Percentiles rank a stretch among this genome's conserved stretches.
phyloP scores from a whole-genome alignment of 495 filamentous ascomycete species.

The Lasiosphaeria ovina region DNA sequence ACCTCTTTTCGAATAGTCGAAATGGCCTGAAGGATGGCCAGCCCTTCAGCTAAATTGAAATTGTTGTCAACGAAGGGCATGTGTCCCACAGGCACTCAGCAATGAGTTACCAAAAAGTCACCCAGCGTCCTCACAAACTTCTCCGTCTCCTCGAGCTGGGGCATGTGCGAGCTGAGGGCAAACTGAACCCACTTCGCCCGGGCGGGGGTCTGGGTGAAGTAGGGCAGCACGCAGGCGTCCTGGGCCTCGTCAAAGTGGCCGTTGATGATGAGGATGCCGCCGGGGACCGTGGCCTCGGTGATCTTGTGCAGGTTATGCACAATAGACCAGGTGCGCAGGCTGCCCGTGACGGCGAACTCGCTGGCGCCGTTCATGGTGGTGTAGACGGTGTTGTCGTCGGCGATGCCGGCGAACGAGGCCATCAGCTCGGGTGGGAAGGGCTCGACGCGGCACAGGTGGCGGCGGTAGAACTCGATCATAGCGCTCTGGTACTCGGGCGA shows the following conservation, averaged over 20 bases:
- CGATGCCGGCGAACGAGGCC: slow-evolving; percentile 33
- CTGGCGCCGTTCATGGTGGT: slow-evolving; percentile 49
- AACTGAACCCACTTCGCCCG: slow-evolving; percentile 49
- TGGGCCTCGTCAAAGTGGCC: slow-evolving; percentile 49
- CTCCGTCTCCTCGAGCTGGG: slow-evolving; percentile 38
- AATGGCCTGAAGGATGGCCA: too few relatives aligned
- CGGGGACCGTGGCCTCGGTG: slow-evolving; percentile 28
- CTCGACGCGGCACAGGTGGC: slow-evolving; percentile 42
- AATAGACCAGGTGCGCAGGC: slow-evolving; percentile 43
- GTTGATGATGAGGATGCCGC: slow-evolving; percentile 42
- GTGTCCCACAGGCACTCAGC: not conserved
- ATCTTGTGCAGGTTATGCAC: slow-evolving; percentile 40
- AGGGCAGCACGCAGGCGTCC: slow-evolving; percentile 41
- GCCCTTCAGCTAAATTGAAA: too few relatives aligned
- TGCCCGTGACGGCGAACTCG: slow-evolving; percentile 45
- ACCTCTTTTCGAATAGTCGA: too few relatives aligned
- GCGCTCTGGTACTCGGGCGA: slow-evolving; percentile 10
- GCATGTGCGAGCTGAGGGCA: slow-evolving; percentile 44
- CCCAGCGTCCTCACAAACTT: not conserved
- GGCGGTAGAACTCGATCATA: slow-evolving; percentile 31
- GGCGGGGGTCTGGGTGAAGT: slow-evolving; percentile 36
- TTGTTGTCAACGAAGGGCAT: too few relatives aligned
- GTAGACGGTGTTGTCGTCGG: slow-evolving; percentile 46
- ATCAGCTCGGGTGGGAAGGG: slow-evolving; percentile 38
- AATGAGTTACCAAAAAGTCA: not conserved